Evolutionary conservation across 495 filamentous ascomycete genomes (phyloP).

Genomic region (Collariella sp.): DNA sequence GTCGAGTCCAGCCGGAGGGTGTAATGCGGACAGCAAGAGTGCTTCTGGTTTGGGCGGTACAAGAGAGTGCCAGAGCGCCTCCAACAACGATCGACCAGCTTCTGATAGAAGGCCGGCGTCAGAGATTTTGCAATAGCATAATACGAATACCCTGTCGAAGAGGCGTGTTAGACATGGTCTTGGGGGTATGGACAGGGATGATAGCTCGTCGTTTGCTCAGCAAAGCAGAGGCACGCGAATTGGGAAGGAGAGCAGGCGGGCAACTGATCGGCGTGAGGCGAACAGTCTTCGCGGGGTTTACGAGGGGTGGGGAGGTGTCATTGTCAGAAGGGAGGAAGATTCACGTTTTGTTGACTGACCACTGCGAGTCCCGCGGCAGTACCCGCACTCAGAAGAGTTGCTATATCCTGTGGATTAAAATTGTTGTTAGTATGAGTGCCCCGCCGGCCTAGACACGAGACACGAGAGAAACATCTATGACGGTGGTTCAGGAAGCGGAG

Average conservation of each 20-base stretch:
- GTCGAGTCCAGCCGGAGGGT: slow-evolving; percentile 74
- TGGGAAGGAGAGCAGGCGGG: not conserved
- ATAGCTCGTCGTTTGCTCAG: slow-evolving; percentile 1
- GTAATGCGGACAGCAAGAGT: slow-evolving; percentile 93
- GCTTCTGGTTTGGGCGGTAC: slow-evolving; percentile 78
- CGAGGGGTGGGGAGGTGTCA: slow-evolving; percentile 6
- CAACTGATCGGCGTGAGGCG: not conserved
- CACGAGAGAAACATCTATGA: not conserved
- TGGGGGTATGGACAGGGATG: not conserved
- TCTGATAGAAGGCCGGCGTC: slow-evolving; percentile 66
- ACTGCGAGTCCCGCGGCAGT: slow-evolving; percentile 38
- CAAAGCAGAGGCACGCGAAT: not conserved
- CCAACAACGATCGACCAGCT: slow-evolving; percentile 81
- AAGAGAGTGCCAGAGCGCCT: slow-evolving; percentile 74
- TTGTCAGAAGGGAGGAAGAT: slow-evolving; percentile 11
- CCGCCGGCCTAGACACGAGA: not conserved
- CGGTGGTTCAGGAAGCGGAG: not conserved
- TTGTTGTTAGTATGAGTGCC: slow-evolving; percentile 5
- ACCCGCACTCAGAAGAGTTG: slow-evolving; percentile 43
- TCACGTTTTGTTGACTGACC: slow-evolving; percentile 39
- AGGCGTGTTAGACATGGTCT: slow-evolving; percentile 7
- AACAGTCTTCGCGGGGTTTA: slow-evolving; percentile 13
- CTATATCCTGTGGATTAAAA: slow-evolving; percentile 32
- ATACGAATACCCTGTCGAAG: slow-evolving; percentile 64
- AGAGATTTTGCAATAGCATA: slow-evolving; percentile 64